A percentile compares a stretch with the other conserved stretches of the same genome.
Conservation (phyloP, 148 eudicot species). For the Limonium bicolor region DNA sequence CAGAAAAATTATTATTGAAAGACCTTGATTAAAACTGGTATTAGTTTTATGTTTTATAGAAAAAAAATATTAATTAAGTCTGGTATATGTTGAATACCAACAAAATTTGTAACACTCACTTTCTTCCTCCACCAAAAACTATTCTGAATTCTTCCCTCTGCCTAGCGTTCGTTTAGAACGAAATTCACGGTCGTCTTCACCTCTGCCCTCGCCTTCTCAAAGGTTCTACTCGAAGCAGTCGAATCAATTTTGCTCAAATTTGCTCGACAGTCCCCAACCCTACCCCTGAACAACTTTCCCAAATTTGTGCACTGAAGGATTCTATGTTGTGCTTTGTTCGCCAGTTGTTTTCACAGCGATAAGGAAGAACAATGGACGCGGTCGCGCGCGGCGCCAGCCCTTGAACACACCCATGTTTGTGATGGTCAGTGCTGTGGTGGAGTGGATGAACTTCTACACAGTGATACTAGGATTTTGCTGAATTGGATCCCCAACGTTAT, state of each 20-base stretch:
- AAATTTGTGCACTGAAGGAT: conserved; percentile 7
- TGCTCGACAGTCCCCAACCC: conserved; percentile 5
- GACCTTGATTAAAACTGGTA: no score
- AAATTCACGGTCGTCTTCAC: conserved; percentile 32
- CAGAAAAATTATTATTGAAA: no score
- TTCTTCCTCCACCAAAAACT: no score
- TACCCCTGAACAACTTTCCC: conserved; percentile 7
- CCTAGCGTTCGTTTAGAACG: no score
- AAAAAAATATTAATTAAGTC: no score
- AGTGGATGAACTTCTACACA: conserved; percentile 60
- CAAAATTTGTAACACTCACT: no score
- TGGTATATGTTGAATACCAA: no score
- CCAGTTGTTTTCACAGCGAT: conserved; percentile 45
- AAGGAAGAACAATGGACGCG: no score
- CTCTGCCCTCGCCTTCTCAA: conserved; percentile 18
- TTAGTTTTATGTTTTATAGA: no score
- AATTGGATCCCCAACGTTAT: conserved; percentile 65
- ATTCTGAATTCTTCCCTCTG: no score
- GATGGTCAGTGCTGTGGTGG: conserved; percentile 44
- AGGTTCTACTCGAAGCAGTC: conserved; percentile 5
- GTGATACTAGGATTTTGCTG: conserved; percentile 65
- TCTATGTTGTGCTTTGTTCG: conserved; percentile 21
- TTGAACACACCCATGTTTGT: conserved; percentile 51
- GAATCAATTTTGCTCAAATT: conserved; percentile 4
- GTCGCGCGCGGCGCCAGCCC: conserved; percentile 12